Evolutionary conservation across 192 early-diverging fungal genomes (phyloP), one percentile per base, ranked within the genome.

Genomic region (Diversispora eburnea): DNA sequence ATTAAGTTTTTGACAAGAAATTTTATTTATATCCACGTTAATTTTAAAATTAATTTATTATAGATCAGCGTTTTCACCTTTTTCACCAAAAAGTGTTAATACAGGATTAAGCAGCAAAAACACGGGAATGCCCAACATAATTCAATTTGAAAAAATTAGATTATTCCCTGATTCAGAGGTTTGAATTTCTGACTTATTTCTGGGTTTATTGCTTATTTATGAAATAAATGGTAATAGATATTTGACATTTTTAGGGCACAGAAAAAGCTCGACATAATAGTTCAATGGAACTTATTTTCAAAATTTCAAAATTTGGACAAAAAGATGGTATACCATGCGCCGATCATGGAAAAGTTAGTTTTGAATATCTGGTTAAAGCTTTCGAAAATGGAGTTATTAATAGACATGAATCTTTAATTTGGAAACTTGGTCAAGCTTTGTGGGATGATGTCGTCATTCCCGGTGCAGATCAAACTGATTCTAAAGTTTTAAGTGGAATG

Each of bases 381-480:
- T 63, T 63, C 42, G 33, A 63, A 8, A 63, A 4, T 43, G 41
- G 43, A 25, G 41, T 8, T 6, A 63, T 63, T 17, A 15, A 61
- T 42, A 45, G 49, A 51, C 51, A 75, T 42, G 88, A 89, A 77
- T 9, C 19, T 4, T 63, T 75, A 33, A 56, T 82, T 9, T 90
- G 87, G 89, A 78, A 80, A 61, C 78, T 90, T n/a, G 77, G 80
- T 12, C 49, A 77, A 4, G 82, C 86, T 4, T 79, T 91, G 13
- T 90, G 83, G 77, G 90, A 91, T 72, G 70, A 73, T 0, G 25
- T 83, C 10, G 33, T 47, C 45, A 22, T 73, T 42, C 25, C 20
- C 15, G 43, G 51, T 10, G 51, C 9, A 9, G 9, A 54, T 54
- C 51, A 54, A 17, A 54, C 9, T 15, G 3, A 13, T 57, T 10